A percentile compares a stretch with the other conserved stretches of the same genome.
phyloP scores from a whole-genome alignment of 2,329 filamentous ascomycete species.

The Leptographium galeiforme region DNA sequence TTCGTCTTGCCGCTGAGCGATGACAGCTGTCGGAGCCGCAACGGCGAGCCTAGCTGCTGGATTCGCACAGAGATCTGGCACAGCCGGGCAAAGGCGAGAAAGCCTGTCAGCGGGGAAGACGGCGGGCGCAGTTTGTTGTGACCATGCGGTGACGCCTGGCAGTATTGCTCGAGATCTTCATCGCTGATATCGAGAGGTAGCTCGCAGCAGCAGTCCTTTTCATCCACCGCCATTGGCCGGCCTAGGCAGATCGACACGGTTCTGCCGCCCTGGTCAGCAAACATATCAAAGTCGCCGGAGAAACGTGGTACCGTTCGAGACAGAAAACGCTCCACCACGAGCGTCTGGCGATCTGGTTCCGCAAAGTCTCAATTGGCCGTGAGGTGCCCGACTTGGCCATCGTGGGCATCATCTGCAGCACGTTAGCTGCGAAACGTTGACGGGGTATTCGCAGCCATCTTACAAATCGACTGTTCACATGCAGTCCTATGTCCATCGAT shows the following conservation, averaged over 20 bases:
- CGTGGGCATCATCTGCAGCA: neutral
- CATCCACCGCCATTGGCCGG: conserved; percentile 15
- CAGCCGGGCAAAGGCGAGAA: conserved; percentile 15
- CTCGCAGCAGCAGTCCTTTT: conserved; percentile 17
- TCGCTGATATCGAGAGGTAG: conserved; percentile 15
- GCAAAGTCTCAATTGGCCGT: conserved; percentile 4
- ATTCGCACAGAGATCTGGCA: conserved; percentile 16
- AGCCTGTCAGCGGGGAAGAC: conserved; percentile 12
- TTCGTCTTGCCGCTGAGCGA: neutral
- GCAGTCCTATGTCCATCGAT: conserved; percentile 17
- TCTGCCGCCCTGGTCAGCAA: conserved; percentile 5
- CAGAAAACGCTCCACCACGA: conserved; percentile 19
- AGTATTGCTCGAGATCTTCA: conserved; percentile 13
- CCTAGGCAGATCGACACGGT: conserved; percentile 17
- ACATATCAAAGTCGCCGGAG: neutral
- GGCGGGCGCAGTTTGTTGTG: neutral
- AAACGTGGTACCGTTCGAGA: conserved; percentile 13
- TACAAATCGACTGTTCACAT: conserved; percentile 13
- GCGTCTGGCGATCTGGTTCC: conserved; percentile 13
- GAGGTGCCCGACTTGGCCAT: neutral
- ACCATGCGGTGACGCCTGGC: neutral
- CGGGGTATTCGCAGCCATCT: neutral
- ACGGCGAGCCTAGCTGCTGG: conserved; percentile 13
- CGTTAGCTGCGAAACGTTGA: neutral
- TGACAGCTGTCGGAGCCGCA: conserved; percentile 6